These are phyloP conservation scores for Aspergillus fischeri DNA, from an alignment of 2,329 filamentous ascomycete species.

Conservation along the genomic window DNA sequence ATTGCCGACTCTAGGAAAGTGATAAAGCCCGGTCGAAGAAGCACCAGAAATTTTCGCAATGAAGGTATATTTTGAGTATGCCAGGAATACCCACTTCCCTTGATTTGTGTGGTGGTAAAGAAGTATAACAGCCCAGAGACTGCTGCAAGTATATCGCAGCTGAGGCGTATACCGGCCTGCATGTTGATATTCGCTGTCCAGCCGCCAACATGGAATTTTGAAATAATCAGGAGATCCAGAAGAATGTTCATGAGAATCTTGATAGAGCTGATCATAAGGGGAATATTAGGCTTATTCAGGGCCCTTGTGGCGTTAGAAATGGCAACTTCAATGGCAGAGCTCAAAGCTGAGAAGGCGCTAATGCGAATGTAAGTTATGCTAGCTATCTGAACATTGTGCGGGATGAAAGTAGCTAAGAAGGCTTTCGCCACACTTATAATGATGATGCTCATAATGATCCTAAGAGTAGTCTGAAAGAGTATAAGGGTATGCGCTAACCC, in stretches of 20 bases:
- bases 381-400: too few relatives aligned
- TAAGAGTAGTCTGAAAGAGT: constrained; percentile 52
- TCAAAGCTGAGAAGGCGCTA: constrained; percentile 61
- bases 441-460: constrained; percentile 56
- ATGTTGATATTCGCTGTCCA: constrained; percentile 57
- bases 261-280: constrained; percentile 59
- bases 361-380: too few relatives aligned
- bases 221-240: constrained; percentile 64
- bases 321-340: constrained; percentile 60
- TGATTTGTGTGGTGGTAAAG: constrained; percentile 23
- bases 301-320: constrained; percentile 60
- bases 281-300: constrained; percentile 65
- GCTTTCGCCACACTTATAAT: too few relatives aligned
- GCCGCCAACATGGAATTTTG: constrained; percentile 57
- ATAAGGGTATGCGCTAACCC: constrained; percentile 59
- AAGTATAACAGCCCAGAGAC: constrained; percentile 59
- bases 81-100: background rate
- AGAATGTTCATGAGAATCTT: constrained; percentile 66
- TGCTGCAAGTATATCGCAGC: constrained; percentile 56
- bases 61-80: background rate
- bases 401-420: too few relatives aligned
- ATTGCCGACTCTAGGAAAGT: constrained; percentile 63
- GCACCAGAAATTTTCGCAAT: constrained; percentile 42
- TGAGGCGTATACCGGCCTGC: constrained; percentile 61
- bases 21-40: constrained; percentile 55